Evolutionary conservation across 2,329 filamentous ascomycete species (phyloP).

Genomic region (Furcasterigmium sp.): DNA sequence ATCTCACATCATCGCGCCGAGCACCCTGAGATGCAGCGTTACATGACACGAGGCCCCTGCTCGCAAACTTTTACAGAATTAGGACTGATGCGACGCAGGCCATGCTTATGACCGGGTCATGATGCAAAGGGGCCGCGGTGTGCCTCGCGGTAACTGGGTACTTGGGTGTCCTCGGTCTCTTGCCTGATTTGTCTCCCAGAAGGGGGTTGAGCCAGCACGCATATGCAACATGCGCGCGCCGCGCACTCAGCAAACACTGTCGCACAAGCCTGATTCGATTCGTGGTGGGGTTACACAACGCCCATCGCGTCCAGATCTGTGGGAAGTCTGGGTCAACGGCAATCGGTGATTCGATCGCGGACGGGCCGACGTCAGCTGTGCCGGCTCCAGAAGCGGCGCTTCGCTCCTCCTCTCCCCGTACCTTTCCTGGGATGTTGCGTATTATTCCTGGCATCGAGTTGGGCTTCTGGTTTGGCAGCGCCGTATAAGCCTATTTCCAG

Average conservation of each 20-base stretch:
- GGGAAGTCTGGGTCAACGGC: background rate
- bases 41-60: background rate
- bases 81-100: background rate
- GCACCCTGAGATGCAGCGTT: background rate
- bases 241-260: background rate
- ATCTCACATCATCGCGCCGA: background rate
- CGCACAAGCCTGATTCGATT: background rate
- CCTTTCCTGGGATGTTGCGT: too few species aligned
- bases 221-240: background rate
- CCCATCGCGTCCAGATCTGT: background rate
- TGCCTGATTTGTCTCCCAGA: too few species aligned
- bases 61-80: background rate
- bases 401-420: too few species aligned
- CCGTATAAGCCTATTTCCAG: background rate
- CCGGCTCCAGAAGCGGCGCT: background rate
- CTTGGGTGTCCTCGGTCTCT: too few species aligned
- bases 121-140: too few species aligned
- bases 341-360: background rate
- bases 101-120: background rate
- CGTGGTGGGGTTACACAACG: background rate
- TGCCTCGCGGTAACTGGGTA: too few species aligned
- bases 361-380: background rate
- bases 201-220: background rate
- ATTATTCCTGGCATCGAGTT: too few species aligned
- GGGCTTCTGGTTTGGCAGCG: too few species aligned